These are phyloP conservation scores for Pseudogymnoascus sp. DNA, from an alignment of 2,329 filamentous ascomycete species.

Conservation along the genomic window DNA sequence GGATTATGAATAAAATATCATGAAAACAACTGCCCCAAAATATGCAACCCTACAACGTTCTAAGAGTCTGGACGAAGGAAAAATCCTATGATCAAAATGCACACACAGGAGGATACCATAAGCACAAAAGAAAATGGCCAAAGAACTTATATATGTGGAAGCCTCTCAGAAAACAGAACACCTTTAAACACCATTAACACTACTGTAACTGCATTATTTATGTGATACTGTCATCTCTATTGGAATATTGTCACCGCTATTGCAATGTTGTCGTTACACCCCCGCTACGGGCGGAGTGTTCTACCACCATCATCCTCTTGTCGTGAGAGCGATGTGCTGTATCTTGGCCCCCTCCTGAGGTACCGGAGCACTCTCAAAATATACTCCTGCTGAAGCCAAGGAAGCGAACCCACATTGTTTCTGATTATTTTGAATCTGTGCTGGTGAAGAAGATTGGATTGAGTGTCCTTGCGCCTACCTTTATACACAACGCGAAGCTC, in stretches of 20 bases:
- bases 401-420: not conserved
- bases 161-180: not conserved
- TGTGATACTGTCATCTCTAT: not conserved
- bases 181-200: not conserved
- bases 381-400: not conserved
- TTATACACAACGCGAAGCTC: not conserved
- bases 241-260: not conserved
- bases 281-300: not conserved
- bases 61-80: too few species aligned
- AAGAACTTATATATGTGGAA: not conserved
- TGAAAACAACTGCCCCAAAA: not conserved
- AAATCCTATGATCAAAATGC: not conserved
- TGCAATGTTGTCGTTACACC: not conserved
- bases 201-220: too few species aligned
- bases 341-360: not conserved
- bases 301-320: not conserved
- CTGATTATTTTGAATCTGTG: not conserved
- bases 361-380: not conserved
- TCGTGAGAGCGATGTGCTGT: not conserved
- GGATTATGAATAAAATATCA: conserved; percentile 2
- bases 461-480: not conserved
- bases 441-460: not conserved
- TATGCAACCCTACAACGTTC: not conserved
- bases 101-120: too few species aligned
- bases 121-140: not conserved